phyloP scores from a whole-genome alignment of 164 flowering plant species.

The Tinospora cordifolia region DNA sequence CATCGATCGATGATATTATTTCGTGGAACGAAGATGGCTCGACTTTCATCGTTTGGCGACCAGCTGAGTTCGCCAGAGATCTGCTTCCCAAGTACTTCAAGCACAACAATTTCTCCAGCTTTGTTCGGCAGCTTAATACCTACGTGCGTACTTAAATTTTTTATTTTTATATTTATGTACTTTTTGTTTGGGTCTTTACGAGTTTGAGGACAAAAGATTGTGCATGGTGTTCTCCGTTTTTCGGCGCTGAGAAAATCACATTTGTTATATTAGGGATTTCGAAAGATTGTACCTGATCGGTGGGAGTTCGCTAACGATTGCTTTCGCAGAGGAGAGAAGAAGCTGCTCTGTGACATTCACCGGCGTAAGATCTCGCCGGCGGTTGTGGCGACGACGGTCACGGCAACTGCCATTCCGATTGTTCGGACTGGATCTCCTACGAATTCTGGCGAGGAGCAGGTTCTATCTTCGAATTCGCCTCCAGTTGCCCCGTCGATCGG shows the following conservation, averaged over 20 bases:
- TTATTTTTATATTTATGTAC: too few species aligned
- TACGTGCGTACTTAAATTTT: constrained; percentile 24
- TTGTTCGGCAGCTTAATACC: constrained; percentile 39
- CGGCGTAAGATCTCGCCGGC: constrained; percentile 24
- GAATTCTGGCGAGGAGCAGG: constrained; percentile 71
- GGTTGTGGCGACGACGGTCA: constrained; percentile 8
- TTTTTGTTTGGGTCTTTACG: too few species aligned
- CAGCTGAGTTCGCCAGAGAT: constrained; percentile 32
- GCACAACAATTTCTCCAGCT: constrained; percentile 38
- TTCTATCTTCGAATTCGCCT: constrained; percentile 39
- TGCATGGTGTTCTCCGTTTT: not conserved
- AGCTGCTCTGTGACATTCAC: constrained; percentile 26
- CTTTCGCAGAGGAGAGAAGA: constrained; percentile 30
- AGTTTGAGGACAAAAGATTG: too few species aligned
- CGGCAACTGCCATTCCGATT: constrained; percentile 14
- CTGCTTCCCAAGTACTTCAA: constrained; percentile 33
- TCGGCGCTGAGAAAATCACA: not conserved
- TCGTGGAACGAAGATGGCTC: constrained; percentile 36
- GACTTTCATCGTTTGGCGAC: constrained; percentile 35
- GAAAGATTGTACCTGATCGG: constrained; percentile 33
- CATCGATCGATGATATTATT: constrained; percentile 29
- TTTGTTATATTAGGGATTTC: constrained; percentile 23
- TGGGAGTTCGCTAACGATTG: constrained; percentile 35
- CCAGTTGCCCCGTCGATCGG: constrained; percentile 10
- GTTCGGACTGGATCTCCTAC: constrained; percentile 34